phyloP scores from a whole-genome alignment of 805 yeast species.

The Yamadazyma ubonensis region DNA sequence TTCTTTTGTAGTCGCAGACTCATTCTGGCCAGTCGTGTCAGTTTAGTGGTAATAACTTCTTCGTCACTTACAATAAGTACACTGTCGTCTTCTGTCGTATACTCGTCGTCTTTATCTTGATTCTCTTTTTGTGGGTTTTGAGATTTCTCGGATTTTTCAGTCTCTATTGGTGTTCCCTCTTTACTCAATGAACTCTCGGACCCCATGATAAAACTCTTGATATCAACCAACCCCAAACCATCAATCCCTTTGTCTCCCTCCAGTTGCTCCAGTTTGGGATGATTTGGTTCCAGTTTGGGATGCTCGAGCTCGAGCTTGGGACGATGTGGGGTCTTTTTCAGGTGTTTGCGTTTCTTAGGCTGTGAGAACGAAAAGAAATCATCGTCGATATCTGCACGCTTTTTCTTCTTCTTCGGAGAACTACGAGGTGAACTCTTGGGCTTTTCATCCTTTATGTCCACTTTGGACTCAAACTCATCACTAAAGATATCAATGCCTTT shows the following conservation, averaged over 20 bases:
- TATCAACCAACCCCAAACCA: neutral
- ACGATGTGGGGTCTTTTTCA: too few species aligned
- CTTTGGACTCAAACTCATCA: neutral
- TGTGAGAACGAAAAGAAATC: slow-evolving; percentile 30
- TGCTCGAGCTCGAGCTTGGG: too few species aligned
- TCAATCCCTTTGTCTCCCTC: neutral
- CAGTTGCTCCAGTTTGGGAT: slow-evolving; percentile 2
- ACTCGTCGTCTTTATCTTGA: too few species aligned
- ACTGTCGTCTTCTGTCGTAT: too few species aligned
- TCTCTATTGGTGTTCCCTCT: neutral
- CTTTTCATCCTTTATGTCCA: neutral
- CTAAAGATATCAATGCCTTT: neutral
- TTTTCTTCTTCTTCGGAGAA: slow-evolving; percentile 7
- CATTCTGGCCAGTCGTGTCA: too few species aligned
- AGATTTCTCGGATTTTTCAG: too few species aligned
- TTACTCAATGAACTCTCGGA: neutral
- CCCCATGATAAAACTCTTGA: slow-evolving; percentile 2
- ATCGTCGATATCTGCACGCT: slow-evolving; percentile 19
- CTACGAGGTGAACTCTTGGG: neutral
- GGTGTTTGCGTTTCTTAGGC: slow-evolving; percentile 8
- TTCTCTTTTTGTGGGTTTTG: too few species aligned
- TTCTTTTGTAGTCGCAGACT: neutral
- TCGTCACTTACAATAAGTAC: too few species aligned
- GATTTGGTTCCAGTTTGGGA: too few species aligned
- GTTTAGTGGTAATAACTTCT: too few species aligned